Percentiles rank a stretch among this genome's conserved stretches.
phyloP scores from a whole-genome alignment of 2,329 filamentous ascomycete species.

The Ophiocordyceps camponoti-saundersi region DNA sequence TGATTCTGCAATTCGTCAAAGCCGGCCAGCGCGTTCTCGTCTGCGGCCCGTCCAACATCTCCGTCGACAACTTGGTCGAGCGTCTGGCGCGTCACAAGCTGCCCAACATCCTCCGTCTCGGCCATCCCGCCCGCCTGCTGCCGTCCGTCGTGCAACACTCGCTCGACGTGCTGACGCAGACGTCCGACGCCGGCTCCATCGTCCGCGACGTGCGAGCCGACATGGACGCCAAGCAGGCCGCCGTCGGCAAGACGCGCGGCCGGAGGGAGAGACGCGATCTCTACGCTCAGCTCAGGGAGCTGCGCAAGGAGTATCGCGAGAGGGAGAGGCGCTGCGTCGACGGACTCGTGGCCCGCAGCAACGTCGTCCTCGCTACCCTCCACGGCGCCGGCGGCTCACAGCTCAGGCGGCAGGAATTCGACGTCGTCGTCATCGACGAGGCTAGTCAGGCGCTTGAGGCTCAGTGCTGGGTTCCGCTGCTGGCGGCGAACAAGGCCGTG shows the following conservation, averaged over 20 bases:
- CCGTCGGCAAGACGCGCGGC: slow-evolving; percentile 71
- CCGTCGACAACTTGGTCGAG: slow-evolving; percentile 96
- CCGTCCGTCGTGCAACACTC: slow-evolving; percentile 81
- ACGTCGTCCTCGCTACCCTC: slow-evolving; percentile 80
- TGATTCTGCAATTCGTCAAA: slow-evolving; percentile 79
- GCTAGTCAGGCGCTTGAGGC: slow-evolving; percentile 91
- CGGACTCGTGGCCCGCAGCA: slow-evolving; percentile 57
- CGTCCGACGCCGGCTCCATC: slow-evolving; percentile 75
- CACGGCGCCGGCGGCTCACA: slow-evolving; percentile 84
- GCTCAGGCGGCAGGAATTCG: slow-evolving; percentile 63
- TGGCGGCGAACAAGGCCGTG: slow-evolving; percentile 68
- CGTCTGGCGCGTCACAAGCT: slow-evolving; percentile 71
- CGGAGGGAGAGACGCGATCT: slow-evolving; percentile 66
- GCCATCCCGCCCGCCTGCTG: slow-evolving; percentile 79
- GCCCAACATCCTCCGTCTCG: slow-evolving; percentile 67
- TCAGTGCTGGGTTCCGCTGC: slow-evolving; percentile 86
- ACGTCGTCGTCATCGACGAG: slow-evolving; percentile 91
- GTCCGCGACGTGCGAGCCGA: slow-evolving; percentile 81
- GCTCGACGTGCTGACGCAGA: slow-evolving; percentile 77
- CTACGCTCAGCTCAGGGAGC: slow-evolving; percentile 68
- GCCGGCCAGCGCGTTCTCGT: slow-evolving; percentile 62
- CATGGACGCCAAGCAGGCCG: slow-evolving; percentile 82
- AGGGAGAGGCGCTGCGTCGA: slow-evolving; percentile 69
- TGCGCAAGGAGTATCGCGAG: slow-evolving; percentile 77
- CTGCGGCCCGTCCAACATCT: slow-evolving; percentile 94